Percentiles rank a stretch among this genome's conserved stretches.
These are phyloP conservation scores for Agaricus sinodeliciosus DNA, from an alignment of 768 basidiomycete species.

Conservation along the genomic window DNA sequence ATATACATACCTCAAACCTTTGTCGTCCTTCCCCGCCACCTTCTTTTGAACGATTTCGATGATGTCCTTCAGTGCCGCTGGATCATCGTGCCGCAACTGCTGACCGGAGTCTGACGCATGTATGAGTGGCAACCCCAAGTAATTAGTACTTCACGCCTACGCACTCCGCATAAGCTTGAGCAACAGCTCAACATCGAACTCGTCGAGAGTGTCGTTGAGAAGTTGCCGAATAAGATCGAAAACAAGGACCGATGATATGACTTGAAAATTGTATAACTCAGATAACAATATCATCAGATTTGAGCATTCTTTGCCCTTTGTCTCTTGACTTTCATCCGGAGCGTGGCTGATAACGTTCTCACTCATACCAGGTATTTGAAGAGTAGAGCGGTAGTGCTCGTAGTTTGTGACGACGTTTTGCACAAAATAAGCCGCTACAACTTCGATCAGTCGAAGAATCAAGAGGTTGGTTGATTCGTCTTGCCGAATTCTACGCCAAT, in stretches of 20 bases:
- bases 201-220: constrained; percentile 56
- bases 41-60: constrained; percentile 75
- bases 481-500: constrained; percentile 86
- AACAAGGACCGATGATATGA: constrained; percentile 81
- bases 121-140: not conserved
- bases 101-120: constrained; percentile 71
- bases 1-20: constrained; percentile 39
- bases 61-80: constrained; percentile 87
- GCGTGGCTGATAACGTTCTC: constrained; percentile 8
- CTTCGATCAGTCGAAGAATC: not conserved
- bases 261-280: constrained; percentile 95
- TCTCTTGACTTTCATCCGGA: constrained; percentile 22
- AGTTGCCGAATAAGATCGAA: constrained; percentile 85
- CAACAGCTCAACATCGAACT: constrained; percentile 81
- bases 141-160: constrained; percentile 17
- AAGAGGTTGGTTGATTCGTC: constrained; percentile 15
- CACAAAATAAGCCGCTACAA: constrained; percentile 73
- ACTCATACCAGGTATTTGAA: constrained; percentile 18
- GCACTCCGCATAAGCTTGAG: constrained; percentile 79
- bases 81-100: constrained; percentile 89
- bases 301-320: constrained; percentile 76
- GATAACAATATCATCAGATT: constrained; percentile 85
- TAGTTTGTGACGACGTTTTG: constrained; percentile 66
- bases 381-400: constrained; percentile 43
- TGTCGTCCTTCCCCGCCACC: constrained; percentile 42